phyloP scores from a whole-genome alignment of 2,329 filamentous ascomycete species.

The Cordyceps tenuipes region DNA sequence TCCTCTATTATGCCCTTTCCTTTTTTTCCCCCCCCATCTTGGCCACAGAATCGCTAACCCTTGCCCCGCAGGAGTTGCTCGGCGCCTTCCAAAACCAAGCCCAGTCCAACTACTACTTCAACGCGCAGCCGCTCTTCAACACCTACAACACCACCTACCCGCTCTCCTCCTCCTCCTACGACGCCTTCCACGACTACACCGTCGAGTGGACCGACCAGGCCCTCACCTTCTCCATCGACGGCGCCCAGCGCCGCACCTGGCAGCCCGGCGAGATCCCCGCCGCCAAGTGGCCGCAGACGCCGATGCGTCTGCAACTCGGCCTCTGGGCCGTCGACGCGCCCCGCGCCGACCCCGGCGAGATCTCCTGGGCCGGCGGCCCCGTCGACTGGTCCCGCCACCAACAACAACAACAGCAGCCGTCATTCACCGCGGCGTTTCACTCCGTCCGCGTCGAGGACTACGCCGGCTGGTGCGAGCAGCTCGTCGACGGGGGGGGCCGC shows the following conservation, averaged over 20 bases:
- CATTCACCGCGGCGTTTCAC: conserved; percentile 20
- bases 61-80: conserved; percentile 19
- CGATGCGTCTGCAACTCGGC: conserved; percentile 57
- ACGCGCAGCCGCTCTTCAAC: conserved; percentile 49
- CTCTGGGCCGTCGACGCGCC: conserved; percentile 45
- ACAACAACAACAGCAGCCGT: no score
- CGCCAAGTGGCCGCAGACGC: conserved; percentile 57
- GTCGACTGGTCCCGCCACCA: conserved; percentile 21
- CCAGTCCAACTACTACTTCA: conserved; percentile 74
- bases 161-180: conserved; percentile 31
- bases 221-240: conserved; percentile 53
- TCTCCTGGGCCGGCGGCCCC: conserved; percentile 58
- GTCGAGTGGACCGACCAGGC: conserved; percentile 56
- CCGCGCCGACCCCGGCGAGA: conserved; percentile 47
- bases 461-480: conserved; percentile 20
- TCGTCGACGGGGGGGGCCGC: conserved; percentile 4
- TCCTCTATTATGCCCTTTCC: neutral
- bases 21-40: no score
- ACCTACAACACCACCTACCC: conserved; percentile 41
- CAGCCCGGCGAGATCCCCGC: conserved; percentile 37
- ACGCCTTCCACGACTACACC: conserved; percentile 53
- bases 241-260: conserved; percentile 24
- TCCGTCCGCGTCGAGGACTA: conserved; percentile 23
- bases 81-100: conserved; percentile 42
- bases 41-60: neutral